Evolutionary conservation across 345 rosid genomes (phyloP), one percentile per base, ranked within the genome.

Genomic region (Firmiana major): DNA sequence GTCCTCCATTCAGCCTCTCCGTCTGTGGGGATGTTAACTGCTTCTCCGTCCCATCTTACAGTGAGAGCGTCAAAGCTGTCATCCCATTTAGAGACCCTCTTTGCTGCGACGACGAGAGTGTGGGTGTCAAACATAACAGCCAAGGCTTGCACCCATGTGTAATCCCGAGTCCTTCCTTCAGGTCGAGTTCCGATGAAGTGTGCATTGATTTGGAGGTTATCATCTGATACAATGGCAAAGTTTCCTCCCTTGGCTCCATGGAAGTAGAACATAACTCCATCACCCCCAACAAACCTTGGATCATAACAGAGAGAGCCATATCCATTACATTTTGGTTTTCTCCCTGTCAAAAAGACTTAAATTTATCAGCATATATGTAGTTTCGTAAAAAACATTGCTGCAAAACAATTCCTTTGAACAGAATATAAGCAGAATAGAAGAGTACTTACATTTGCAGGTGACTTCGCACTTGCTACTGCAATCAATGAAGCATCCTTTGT

Each of bases 121-220:
- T 90, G 93, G 31, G 80, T 75, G 49, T 88, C 91, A 60, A 92
- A 90, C 91, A 94, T 87, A 80, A 89, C 82, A 5, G 89, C 84
- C 69, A 94, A 75, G 59, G 98, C 94, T 70, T 94, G 95, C 58
- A 94, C 97, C 98, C 97, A 94, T 26, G 98, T 94, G 85, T 58
- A 94, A 83, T 94, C 97, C 7, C 98, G 87, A 13, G 88, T 88
- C 80, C 97, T 83, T 7, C 93, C 97, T 68, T 76, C 40, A 0
- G 98, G 98, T 28, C 97, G 81, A 28, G 93, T 89, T 19, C 98
- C 98, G 3, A 94, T 94, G 83, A 94, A 86, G 67, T 88, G 98
- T 55, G 97, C 97, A 71, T 94, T 94, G 83, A 94, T 90, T 53
- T 94, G 98, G 75, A 92, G 86, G 65, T 81, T 85, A n/a, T 88